Base-by-base conservation (phyloP, 768 basidiomycete species). In the Lactarius indigo region DNA sequence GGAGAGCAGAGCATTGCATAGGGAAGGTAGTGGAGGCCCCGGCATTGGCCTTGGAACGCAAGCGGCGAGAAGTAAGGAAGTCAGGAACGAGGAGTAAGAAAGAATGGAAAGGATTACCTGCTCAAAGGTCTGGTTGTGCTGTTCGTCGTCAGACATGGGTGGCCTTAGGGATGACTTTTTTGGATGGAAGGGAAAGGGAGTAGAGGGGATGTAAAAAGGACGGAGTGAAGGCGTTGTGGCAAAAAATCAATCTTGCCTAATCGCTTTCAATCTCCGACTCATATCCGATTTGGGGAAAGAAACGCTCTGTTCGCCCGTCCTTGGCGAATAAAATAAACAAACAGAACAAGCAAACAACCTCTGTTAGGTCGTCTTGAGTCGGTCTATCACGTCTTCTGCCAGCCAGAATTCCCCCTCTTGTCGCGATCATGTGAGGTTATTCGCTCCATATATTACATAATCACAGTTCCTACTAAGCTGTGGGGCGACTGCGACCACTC, bases 1-100 rank as follows among this genome's bases (percentile, higher is more conserved):
- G 90, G 71, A 98, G 90, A 74, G 94, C 95, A 78, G 96, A 98
- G 83, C 97, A 98, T 84, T 94, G 92, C 88, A 87, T 91, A 72
- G 91, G 91, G 81, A 75, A 91, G 75, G 92, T 92, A 77, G 79
- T 72, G 69, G 91, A 92, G 74, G 91, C 91, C 70, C 88, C 89
- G 68, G 91, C 84, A 76, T 72, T 82, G 73, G 85, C 86, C 90
- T 52, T 92, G 59, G 60, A 68, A 57, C 35, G 50, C 61, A 30
- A 75, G 67, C 61, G 70, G 17, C 52, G 55, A 73, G 69, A 72
- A 59, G 44, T 9, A 57, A 23, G 30, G 4, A 35, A 50, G 2
- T 3, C 10, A 7, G 15, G 31, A 39, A 30, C 2, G 41, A n/a
- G 55, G 39, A 42, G 10, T 7, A 55, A 18, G 26, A 9, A 2